Conservation (phyloP, 176 grass and related monocot genomes). For the bread wheat (Triticum aestivum) region DNA sequence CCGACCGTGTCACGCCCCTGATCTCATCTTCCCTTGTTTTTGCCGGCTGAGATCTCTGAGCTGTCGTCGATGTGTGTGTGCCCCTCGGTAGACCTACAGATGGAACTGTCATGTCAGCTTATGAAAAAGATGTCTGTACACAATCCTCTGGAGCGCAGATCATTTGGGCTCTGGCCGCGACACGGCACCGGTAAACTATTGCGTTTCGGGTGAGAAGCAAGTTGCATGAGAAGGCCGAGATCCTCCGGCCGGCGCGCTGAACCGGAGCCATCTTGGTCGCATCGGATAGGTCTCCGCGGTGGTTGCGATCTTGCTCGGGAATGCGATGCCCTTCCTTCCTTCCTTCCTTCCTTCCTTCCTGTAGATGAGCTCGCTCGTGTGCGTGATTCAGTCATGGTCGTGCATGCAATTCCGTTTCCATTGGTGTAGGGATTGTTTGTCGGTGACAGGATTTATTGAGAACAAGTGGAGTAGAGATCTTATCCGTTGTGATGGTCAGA, state of each 20-base stretch:
- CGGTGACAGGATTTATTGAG: not conserved
- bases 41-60: not conserved
- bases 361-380: constrained; percentile 13
- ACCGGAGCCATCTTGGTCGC: not conserved
- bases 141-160: not conserved
- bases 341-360: not conserved
- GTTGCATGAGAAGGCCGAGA: not conserved
- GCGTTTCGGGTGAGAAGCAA: not conserved
- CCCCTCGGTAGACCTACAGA: constrained; percentile 29
- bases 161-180: not conserved
- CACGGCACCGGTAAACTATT: not conserved
- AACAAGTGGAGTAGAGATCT: not conserved
- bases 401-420: not conserved
- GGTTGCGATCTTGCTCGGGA: constrained; percentile 2
- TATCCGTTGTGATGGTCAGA: not conserved
- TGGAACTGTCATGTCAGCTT: constrained; percentile 41
- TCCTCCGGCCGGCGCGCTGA: not conserved
- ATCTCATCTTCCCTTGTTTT: not conserved
- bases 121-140: constrained; percentile 15
- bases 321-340: not conserved
- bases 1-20: not conserved
- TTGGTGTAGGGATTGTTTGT: constrained; percentile 1
- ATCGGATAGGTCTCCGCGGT: not conserved
- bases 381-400: not conserved
- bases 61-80: constrained; percentile 23